A percentile compares a stretch with the other conserved stretches of the same genome.
Evolutionary conservation across 2,329 filamentous ascomycete species (phyloP).

Genomic region (Diaporthe sp.): DNA sequence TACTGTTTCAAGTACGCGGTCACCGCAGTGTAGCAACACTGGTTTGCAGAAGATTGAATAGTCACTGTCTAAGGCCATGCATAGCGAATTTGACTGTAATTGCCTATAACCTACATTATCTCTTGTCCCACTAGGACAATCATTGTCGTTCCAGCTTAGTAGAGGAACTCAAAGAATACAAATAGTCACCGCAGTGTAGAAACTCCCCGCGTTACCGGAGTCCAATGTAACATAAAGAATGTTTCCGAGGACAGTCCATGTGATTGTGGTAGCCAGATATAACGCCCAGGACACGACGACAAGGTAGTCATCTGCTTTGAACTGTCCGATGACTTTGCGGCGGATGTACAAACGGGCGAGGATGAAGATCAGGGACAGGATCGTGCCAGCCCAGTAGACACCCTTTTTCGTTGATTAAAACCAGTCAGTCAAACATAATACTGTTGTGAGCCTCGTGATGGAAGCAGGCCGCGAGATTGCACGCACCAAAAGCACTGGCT

Average conservation of each 20-base stretch:
- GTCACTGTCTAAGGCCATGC: too few species aligned
- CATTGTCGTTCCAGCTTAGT: too few species aligned
- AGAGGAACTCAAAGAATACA: too few species aligned
- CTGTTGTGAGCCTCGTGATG: background rate
- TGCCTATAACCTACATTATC: too few species aligned
- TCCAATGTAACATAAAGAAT: background rate
- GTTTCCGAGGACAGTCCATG: background rate
- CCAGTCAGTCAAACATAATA: background rate
- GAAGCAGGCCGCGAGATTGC: background rate
- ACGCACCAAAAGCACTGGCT: background rate
- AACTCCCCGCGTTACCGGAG: background rate
- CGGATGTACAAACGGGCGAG: background rate
- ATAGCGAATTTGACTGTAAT: too few species aligned
- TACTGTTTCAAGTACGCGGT: background rate
- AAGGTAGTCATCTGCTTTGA: conserved; percentile 7
- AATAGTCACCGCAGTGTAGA: background rate
- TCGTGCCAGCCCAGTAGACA: background rate
- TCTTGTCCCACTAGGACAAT: too few species aligned
- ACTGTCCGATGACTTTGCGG: background rate
- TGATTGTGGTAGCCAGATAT: background rate
- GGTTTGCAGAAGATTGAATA: too few species aligned
- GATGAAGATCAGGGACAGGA: background rate
- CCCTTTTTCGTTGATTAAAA: background rate
- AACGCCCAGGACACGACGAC: background rate
- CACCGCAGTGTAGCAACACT: background rate